Evolutionary conservation across 2,329 filamentous ascomycete species (phyloP), one percentile per base, ranked within the genome.

Genomic region (Paraphaeosphaeria minitans): DNA sequence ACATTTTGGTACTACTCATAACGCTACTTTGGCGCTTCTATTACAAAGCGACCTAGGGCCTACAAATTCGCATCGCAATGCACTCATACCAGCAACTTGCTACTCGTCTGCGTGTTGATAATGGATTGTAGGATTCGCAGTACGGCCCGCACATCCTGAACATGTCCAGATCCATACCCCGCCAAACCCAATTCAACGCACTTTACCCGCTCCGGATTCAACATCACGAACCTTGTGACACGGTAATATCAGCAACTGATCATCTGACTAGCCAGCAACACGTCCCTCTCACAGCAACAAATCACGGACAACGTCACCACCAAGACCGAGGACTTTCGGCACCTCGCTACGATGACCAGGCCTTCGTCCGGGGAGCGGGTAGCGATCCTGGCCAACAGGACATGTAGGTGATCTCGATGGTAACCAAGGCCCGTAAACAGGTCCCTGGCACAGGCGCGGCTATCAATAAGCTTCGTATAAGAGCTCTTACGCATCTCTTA

Each of bases 361-460:
- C 53, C 43, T 14, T 33, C 7, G 27, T 24, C 54, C 57, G 33
- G 58, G 55, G 61, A 63, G 53, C 43, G 58, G 58, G 60, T 58
- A 19, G 47, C 41, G 8, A 60, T 62, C 59, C 56, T 63, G 56
- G 55, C 41, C 42, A 47, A 27, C 41, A 51, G 56, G n/a, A 39
- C 39, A 60, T 66, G 65, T 67, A 59, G 39, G 65, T 65, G 58
- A 64, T 61, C 53, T 60, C 57, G 19, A 51, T 57, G 53, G 45
- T 54, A 48, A 57, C 55, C 52, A 51, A 55, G 8, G 51, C 29
- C 21, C 31, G 49, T 55, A 19, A 57, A 49, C 53, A 19, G 19
- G 43, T 51, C 42, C 43, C 49, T 54, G n/a, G 22, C 45, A 59
- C 41, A 55, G 37, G 33, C 13, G 27, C 37, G 45, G 37, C 47